Percentiles rank a stretch among this genome's conserved stretches.
Conservation (phyloP, 495 filamentous ascomycete species). For the Trichodelitschia bisporula region DNA sequence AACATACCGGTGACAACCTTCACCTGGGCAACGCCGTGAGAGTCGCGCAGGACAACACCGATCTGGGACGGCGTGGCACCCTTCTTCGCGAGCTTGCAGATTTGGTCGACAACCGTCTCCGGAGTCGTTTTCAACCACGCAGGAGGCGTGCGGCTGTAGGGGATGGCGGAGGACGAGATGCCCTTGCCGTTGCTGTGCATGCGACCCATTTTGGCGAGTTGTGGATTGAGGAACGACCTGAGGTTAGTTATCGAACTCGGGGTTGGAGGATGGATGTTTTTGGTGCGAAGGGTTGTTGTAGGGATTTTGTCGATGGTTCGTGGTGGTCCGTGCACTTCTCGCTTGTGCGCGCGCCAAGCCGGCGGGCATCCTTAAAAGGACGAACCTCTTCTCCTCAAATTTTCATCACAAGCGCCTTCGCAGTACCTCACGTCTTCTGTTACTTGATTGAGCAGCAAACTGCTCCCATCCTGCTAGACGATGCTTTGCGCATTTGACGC, state of each 20-base stretch:
- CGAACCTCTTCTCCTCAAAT: too few species aligned
- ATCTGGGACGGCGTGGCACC: conserved; percentile 95
- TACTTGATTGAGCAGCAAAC: too few species aligned
- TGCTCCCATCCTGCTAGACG: too few species aligned
- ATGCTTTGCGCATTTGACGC: too few species aligned
- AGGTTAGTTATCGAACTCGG: conserved; percentile 1
- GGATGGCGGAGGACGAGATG: conserved; percentile 80
- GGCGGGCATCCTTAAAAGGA: too few species aligned
- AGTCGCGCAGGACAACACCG: conserved; percentile 92
- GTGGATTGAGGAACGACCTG: conserved; percentile 1
- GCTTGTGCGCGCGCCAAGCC: conserved; percentile 1
- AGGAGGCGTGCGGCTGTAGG: conserved; percentile 80
- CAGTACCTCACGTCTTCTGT: too few species aligned
- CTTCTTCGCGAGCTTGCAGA: conserved; percentile 96
- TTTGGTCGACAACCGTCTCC: conserved; percentile 88
- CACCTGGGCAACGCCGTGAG: conserved; percentile 90
- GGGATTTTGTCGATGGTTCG: neutral
- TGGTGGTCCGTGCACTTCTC: too few species aligned
- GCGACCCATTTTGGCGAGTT: conserved; percentile 56
- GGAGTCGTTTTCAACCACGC: conserved; percentile 82
- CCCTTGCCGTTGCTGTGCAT: conserved; percentile 99
- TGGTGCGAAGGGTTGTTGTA: too few species aligned
- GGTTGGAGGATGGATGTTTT: neutral
- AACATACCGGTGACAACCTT: conserved; percentile 81
- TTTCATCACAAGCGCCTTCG: too few species aligned